phyloP scores from a whole-genome alignment of 1,284 basidiomycete species.

The Cutaneotrichosporon spelunceum region DNA sequence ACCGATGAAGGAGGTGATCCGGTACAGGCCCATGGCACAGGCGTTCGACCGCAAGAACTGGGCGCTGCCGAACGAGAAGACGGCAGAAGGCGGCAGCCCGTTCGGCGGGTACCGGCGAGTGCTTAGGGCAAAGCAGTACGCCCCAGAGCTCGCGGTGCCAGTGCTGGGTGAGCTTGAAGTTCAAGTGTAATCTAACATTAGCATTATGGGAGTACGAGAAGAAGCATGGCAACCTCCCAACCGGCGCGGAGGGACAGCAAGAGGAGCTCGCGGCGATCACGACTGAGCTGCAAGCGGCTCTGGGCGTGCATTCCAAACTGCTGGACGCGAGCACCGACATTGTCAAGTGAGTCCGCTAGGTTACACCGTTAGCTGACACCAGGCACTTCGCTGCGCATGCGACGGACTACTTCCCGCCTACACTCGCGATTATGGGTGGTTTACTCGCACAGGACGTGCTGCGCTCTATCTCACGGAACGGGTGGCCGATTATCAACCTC shows the following conservation, averaged over 20 bases:
- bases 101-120: slow-evolving; percentile 68
- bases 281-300: slow-evolving; percentile 59
- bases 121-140: slow-evolving; percentile 52
- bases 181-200: slow-evolving; percentile 39
- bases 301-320: slow-evolving; percentile 65
- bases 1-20: slow-evolving; percentile 59
- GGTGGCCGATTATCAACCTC: slow-evolving; percentile 88
- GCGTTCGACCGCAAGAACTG: slow-evolving; percentile 58
- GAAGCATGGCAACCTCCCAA: slow-evolving; percentile 60
- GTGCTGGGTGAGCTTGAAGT: neutral
- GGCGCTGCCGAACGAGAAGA: slow-evolving; percentile 24
- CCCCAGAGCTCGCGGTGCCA: neutral
- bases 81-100: slow-evolving; percentile 50
- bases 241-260: slow-evolving; percentile 53
- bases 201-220: slow-evolving; percentile 81
- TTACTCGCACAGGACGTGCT: slow-evolving; percentile 92
- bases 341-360: slow-evolving; percentile 31
- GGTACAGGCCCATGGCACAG: slow-evolving; percentile 63
- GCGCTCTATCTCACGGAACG: slow-evolving; percentile 82
- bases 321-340: slow-evolving; percentile 59
- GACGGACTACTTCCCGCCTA: slow-evolving; percentile 78
- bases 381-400: slow-evolving; percentile 68
- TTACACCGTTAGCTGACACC: slow-evolving; percentile 13
- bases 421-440: slow-evolving; percentile 89
- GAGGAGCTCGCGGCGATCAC: slow-evolving; percentile 63